A percentile compares a stretch with the other conserved stretches of the same genome.
These are phyloP conservation scores for Pseudomicrostroma phylloplanum DNA, from an alignment of 1,284 basidiomycete species.

Conservation along the genomic window DNA sequence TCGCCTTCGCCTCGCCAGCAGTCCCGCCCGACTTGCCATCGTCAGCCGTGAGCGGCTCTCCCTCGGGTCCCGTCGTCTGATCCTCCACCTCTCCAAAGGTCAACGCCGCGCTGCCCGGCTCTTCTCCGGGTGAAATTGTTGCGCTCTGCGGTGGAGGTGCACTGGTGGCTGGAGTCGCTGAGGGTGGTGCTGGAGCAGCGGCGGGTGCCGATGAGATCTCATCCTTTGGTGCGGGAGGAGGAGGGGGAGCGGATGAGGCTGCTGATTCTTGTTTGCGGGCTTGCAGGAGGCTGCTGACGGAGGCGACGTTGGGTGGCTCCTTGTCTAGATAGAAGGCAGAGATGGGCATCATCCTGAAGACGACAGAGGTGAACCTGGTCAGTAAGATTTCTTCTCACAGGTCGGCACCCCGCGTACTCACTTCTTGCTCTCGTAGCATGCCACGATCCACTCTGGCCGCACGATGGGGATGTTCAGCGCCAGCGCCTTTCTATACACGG, in stretches of 20 bases:
- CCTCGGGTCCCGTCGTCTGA: not conserved
- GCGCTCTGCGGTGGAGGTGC: no score
- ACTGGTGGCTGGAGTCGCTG: not conserved
- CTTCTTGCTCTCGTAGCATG: constrained; percentile 42
- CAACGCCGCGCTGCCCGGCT: not conserved
- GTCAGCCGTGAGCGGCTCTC: not conserved
- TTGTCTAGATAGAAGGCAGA: constrained; percentile 44
- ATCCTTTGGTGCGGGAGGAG: not conserved
- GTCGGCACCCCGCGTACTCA: constrained; percentile 11
- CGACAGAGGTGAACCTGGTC: constrained; percentile 3
- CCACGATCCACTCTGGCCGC: constrained; percentile 49
- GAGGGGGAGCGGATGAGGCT: not conserved
- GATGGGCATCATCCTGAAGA: constrained; percentile 43
- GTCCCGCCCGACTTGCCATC: not conserved
- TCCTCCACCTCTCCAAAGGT: not conserved
- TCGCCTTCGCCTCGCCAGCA: not conserved
- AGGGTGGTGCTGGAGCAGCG: not conserved
- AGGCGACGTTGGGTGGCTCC: constrained; percentile 40
- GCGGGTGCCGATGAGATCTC: not conserved
- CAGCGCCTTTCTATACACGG: constrained; percentile 38
- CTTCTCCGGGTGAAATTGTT: no score
- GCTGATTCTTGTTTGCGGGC: not conserved
- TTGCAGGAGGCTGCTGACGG: constrained; percentile 12
- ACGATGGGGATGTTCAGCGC: constrained; percentile 48
- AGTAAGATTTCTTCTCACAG: not conserved